Percentiles rank a stretch among this genome's conserved stretches.
phyloP scores from a whole-genome alignment of 345 rosid species.

The Linum trigynum region DNA sequence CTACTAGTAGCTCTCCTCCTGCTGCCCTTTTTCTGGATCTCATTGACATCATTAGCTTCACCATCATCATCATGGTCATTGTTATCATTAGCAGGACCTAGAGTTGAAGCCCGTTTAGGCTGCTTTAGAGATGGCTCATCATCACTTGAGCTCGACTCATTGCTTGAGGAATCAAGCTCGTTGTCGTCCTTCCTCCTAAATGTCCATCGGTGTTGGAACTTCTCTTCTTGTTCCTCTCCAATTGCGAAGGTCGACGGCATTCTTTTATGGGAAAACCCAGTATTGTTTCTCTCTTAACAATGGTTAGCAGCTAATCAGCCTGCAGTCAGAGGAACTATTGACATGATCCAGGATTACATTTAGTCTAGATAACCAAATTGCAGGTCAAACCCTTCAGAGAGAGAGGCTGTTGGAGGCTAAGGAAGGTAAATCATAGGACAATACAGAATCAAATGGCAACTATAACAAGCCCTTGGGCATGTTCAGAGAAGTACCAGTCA shows the following conservation, averaged over 20 bases:
- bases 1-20: conserved; percentile 4
- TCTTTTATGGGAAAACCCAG: neutral
- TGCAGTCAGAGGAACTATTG: neutral
- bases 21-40: neutral
- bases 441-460: neutral
- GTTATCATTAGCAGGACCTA: conserved; percentile 6
- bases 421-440: neutral
- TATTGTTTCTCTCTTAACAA: neutral
- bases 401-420: neutral
- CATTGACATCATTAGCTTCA: conserved; percentile 14
- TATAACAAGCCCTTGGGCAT: no score
- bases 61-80: conserved; percentile 11
- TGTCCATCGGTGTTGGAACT: conserved; percentile 43
- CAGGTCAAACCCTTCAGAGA: neutral
- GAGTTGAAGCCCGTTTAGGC: conserved; percentile 20
- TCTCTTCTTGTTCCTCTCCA: conserved; percentile 23
- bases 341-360: neutral
- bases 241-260: conserved; percentile 13
- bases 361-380: neutral
- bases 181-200: conserved; percentile 32
- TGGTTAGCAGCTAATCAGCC: neutral
- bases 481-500: no score
- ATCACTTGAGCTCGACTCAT: conserved; percentile 24
- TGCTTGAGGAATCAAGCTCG: conserved; percentile 35
- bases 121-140: conserved; percentile 21